Conservation (phyloP, 352 stramenopile genomes). For the Phytophthora pseudosyringae region DNA sequence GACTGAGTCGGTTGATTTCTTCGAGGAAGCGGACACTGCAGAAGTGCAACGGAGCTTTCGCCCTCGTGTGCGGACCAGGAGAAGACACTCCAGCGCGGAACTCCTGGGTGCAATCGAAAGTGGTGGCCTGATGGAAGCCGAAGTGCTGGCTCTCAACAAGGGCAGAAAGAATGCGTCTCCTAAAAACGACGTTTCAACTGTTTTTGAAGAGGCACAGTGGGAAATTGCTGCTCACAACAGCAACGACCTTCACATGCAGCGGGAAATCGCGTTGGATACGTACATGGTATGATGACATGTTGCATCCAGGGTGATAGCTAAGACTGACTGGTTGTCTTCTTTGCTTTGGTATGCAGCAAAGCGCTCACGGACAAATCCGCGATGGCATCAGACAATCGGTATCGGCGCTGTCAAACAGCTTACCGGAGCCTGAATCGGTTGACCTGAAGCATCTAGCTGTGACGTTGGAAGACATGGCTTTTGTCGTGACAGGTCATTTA, state of each 20-base stretch:
- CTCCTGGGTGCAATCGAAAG: conserved; percentile 70
- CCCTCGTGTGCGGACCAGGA: conserved; percentile 17
- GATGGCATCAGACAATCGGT: conserved; percentile 57
- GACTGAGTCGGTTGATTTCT: conserved; percentile 32
- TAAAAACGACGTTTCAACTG: conserved; percentile 25
- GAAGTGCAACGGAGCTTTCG: conserved; percentile 25
- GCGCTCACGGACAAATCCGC: conserved; percentile 65
- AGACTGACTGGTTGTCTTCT: conserved; percentile 11
- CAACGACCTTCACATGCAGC: conserved; percentile 54
- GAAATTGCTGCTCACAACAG: conserved; percentile 22
- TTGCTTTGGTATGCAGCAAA: conserved; percentile 48
- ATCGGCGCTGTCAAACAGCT: conserved; percentile 35
- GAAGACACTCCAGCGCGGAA: conserved; percentile 68
- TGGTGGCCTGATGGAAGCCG: conserved; percentile 49
- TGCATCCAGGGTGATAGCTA: neutral
- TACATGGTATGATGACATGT: conserved; percentile 67
- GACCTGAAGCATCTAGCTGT: conserved; percentile 50
- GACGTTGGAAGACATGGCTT: conserved; percentile 78
- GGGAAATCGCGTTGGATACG: conserved; percentile 70
- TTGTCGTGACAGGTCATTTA: conserved; percentile 73
- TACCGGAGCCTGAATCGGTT: conserved; percentile 34
- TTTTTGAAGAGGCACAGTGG: conserved; percentile 34
- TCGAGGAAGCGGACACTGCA: conserved; percentile 36
- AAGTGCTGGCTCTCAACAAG: conserved; percentile 37
- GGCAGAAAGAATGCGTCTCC: conserved; percentile 20